Evolutionary conservation across 805 yeast genomes (phyloP), one percentile per base, ranked within the genome.

Genomic region (Kodamaea hsintzibuensis): DNA sequence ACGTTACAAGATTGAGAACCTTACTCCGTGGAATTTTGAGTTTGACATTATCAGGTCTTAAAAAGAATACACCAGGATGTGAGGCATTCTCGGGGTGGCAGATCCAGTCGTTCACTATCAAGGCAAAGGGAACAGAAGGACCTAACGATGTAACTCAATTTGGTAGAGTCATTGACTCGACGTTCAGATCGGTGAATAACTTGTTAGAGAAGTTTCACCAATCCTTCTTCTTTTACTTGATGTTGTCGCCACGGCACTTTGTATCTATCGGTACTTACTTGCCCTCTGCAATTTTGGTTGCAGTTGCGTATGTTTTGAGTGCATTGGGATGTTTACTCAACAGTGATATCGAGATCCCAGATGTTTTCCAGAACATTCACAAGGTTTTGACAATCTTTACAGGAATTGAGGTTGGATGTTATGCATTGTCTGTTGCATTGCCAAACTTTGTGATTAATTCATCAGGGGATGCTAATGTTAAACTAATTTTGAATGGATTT

Each of bases 61-160:
- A 55, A 7, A 76, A 72, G 49, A 75, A 73, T 3, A 77, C 81
- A 0, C 89, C 95, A n/a, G 80, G 80, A 2, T 84, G 91, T 61
- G 98, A 93, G 66, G 91, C 93, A 12, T 95, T 93, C 65, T 86
- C 95, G 51, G 98, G 98, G 3, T 95, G 97, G 96, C 87, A 96
- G 66, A 88, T 95, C 55, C 98, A 93, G 69, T 87, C 98, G 0
- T 68, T 95, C 17, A 89, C 97, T 0, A 65, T 95, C 35, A 80
- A 81, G 52, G 98, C 96, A 0, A 72, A 69, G 33, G 90, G 89
- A 1, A 73, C 70, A 1, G 13, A 30, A 1, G 89, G 89, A 1
- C 76, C 77, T 0, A 78, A 77, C 52, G 98, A 95, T 71, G 85
- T 93, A 54, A 93, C 98, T 1, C 91, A 95, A 22, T 86, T 88